Percentiles rank a stretch among this genome's conserved stretches.
Conservation (phyloP, 164 flowering plant species). For the Aristolochia contorta region DNA sequence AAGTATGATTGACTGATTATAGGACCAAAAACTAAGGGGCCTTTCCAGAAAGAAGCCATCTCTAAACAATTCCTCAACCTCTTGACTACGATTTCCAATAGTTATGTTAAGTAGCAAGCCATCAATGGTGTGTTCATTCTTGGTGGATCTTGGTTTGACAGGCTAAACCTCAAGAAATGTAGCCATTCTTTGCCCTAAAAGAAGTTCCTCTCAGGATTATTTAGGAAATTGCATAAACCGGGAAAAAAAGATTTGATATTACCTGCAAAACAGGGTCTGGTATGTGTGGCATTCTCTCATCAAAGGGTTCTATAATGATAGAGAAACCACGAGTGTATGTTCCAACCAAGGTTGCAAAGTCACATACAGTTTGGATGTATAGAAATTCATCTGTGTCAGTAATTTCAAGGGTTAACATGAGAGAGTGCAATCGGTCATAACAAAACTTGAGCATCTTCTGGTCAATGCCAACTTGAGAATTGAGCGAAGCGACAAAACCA, state of each 20-base stretch:
- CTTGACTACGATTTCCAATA: too few species aligned
- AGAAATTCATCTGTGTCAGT: constrained; percentile 92
- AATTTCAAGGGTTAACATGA: constrained; percentile 89
- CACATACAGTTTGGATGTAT: constrained; percentile 87
- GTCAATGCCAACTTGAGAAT: constrained; percentile 82
- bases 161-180: background rate
- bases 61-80: background rate
- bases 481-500: constrained; percentile 61
- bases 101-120: too few species aligned
- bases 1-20: too few species aligned
- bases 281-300: constrained; percentile 99
- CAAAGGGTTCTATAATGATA: constrained; percentile 93
- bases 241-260: background rate
- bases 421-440: constrained; percentile 92
- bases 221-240: too few species aligned
- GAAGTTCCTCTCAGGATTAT: too few species aligned
- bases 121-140: too few species aligned
- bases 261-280: constrained; percentile 99
- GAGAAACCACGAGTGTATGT: constrained; percentile 91
- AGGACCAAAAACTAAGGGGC: too few species aligned
- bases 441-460: constrained; percentile 90
- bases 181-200: background rate
- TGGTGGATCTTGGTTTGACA: background rate
- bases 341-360: constrained; percentile 96
- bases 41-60: background rate